A percentile compares a stretch with the other conserved stretches of the same genome.
These are phyloP conservation scores for Citrus maxima DNA, from an alignment of 345 rosid genomes.

Conservation along the genomic window DNA sequence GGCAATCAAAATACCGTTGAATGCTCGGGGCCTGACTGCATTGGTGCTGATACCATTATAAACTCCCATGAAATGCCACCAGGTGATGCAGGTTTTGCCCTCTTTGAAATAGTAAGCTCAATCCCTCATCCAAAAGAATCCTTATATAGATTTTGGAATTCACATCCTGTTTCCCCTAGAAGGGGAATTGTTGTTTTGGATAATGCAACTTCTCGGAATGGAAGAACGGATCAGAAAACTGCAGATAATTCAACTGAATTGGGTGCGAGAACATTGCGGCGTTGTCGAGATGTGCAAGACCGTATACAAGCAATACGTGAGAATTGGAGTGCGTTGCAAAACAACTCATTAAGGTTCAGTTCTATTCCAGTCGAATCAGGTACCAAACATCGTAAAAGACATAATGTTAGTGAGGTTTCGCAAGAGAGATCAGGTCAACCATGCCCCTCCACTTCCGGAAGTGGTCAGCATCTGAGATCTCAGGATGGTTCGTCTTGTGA, in stretches of 20 bases:
- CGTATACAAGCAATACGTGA: constrained; percentile 41
- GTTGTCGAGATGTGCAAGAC: constrained; percentile 39
- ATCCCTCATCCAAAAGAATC: neutral
- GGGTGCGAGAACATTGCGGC: constrained; percentile 42
- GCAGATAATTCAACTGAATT: constrained; percentile 16
- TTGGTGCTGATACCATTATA: neutral
- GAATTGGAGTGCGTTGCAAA: constrained; percentile 50
- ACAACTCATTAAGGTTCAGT: constrained; percentile 40
- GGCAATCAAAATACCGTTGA: neutral
- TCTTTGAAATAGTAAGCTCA: constrained; percentile 23
- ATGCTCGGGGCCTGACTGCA: neutral
- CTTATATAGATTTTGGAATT: neutral
- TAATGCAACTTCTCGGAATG: constrained; percentile 1
- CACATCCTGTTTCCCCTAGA: neutral
- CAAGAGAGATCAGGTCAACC: constrained; percentile 15
- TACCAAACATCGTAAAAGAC: constrained; percentile 2
- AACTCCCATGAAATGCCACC: neutral
- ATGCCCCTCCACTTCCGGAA: constrained; percentile 19
- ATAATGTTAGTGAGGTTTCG: neutral
- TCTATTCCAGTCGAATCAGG: constrained; percentile 23
- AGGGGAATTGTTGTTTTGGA: constrained; percentile 6
- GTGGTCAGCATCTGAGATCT: constrained; percentile 12
- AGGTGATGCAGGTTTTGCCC: constrained; percentile 21
- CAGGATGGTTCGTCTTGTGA: constrained; percentile 2
- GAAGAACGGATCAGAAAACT: constrained; percentile 13